Evolutionary conservation across 164 flowering plant species (phyloP).

Genomic region (Dillenia suffruticosa): DNA sequence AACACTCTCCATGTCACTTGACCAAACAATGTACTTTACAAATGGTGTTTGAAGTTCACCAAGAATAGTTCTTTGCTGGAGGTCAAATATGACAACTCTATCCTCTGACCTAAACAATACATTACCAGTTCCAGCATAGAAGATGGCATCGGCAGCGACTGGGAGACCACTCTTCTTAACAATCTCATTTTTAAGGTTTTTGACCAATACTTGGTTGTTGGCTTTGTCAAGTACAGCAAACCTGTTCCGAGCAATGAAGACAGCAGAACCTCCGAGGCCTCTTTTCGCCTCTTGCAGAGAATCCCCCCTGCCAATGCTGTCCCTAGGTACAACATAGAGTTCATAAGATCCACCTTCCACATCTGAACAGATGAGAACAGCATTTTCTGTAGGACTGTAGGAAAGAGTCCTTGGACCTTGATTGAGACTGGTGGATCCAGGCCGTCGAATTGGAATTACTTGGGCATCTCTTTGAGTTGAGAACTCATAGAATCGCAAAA

Average conservation of each 20-base stretch:
- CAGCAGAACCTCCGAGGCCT: constrained; percentile 82
- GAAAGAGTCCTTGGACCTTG: constrained; percentile 83
- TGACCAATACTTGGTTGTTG: constrained; percentile 73
- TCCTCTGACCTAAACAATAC: constrained; percentile 83
- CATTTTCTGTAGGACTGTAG: constrained; percentile 87
- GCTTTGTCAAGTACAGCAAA: constrained; percentile 85
- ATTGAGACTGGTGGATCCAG: constrained; percentile 67
- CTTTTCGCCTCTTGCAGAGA: constrained; percentile 65
- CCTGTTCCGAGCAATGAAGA: constrained; percentile 81
- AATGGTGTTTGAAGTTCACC: constrained; percentile 86
- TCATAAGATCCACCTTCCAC: constrained; percentile 92
- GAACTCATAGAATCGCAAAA: constrained; percentile 66
- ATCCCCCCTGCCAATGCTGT: constrained; percentile 62
- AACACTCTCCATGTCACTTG: constrained; percentile 86
- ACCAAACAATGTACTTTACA: constrained; percentile 83
- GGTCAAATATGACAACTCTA: constrained; percentile 76
- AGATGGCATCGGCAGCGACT: constrained; percentile 67
- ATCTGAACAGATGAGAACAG: constrained; percentile 79
- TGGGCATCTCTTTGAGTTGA: constrained; percentile 74
- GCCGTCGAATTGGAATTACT: constrained; percentile 67
- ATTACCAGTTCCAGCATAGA: constrained; percentile 88
- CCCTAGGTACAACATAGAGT: constrained; percentile 72
- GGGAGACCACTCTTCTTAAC: constrained; percentile 76
- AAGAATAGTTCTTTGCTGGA: constrained; percentile 77
- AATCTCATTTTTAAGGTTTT: constrained; percentile 77